These are phyloP conservation scores for Sporothrix euskadiensis DNA, from an alignment of 2,329 filamentous ascomycete genomes.

Conservation along the genomic window DNA sequence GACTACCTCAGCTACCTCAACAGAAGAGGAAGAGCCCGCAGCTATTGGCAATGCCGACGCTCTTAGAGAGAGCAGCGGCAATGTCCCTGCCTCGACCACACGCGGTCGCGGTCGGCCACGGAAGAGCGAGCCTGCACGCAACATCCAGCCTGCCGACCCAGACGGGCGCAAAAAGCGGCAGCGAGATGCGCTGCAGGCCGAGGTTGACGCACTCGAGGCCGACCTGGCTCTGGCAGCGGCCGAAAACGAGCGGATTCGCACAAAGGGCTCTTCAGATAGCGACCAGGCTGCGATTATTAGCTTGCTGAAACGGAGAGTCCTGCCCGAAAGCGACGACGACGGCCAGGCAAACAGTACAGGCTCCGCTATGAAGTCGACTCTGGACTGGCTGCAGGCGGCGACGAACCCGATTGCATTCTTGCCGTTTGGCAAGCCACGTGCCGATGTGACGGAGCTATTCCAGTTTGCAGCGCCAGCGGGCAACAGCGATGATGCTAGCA, in stretches of 20 bases:
- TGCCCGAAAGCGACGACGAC: constrained; percentile 41
- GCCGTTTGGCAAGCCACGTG: constrained; percentile 49
- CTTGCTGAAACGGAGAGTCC: constrained; percentile 46
- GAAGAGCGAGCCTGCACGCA: constrained; percentile 41
- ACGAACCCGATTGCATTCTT: constrained; percentile 55
- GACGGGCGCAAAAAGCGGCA: constrained; percentile 53
- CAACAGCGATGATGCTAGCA: constrained; percentile 33
- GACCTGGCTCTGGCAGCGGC: constrained; percentile 59
- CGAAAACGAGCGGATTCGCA: constrained; percentile 59
- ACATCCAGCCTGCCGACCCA: constrained; percentile 45
- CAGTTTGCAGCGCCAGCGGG: neutral
- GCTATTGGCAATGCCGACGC: neutral
- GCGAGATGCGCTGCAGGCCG: constrained; percentile 54
- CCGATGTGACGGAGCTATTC: constrained; percentile 36
- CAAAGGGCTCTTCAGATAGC: too few species aligned
- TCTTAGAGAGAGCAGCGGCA: neutral
- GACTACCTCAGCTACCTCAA: neutral
- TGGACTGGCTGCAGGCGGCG: constrained; percentile 51
- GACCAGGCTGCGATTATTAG: constrained; percentile 42
- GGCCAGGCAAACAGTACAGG: constrained; percentile 32
- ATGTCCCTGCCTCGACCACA: neutral
- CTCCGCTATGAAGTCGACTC: constrained; percentile 33
- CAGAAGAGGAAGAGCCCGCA: neutral
- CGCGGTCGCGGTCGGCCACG: neutral
- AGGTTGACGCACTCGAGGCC: constrained; percentile 57